Base-by-base conservation (phyloP, 73 alveolate genomes). In the Tetrahymena thermophila region DNA sequence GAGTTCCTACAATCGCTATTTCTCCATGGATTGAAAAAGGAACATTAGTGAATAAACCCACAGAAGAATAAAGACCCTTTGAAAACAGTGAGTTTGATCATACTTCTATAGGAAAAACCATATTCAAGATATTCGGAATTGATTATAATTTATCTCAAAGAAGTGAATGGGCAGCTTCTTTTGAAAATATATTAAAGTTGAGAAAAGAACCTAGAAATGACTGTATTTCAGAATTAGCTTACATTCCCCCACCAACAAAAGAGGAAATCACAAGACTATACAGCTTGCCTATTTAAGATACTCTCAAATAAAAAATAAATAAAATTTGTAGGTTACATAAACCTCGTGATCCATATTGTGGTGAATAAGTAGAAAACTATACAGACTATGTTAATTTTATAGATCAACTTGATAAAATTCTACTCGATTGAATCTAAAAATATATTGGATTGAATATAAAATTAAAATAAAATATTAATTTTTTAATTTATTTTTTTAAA, bases 181-280 rank as follows among this genome's bases (percentile, higher is more conserved):
- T 85, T 43, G 94, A 85, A 38, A 35, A 85, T 43, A 25, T 85
- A n/a, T 43, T 85, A 38, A 38, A 40, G n/a, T 19, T 34, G 28
- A 38, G 94, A 40, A 43, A 21, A 38, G 71, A 43, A 16, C 84
- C 94, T 28, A 85, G 94, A 85, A 85, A 7, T 10, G 94, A 85
- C 56, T 85, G 94, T 43, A 16, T 43, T 40, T 19, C 28, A n/a
- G 34, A 85, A 43, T 43, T 85, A n/a, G 94, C 71, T 34, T 38
- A 85, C 94, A 85, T 85, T 4, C 94, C 94, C 56, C 94, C 94
- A 40, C 94, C 94, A n/a, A 34, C 94, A 8, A 9, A 40, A 40
- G 94, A n/a, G 10, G 71, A 40, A 43, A 43, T 43, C 1, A 35
- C 15, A n/a, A 85, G 84, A 43, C 14, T 40, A 16, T 85, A 85